A percentile compares a stretch with the other conserved stretches of the same genome.
Conservation (phyloP, 2,329 filamentous ascomycete genomes). For the Pyricularia grisea region DNA sequence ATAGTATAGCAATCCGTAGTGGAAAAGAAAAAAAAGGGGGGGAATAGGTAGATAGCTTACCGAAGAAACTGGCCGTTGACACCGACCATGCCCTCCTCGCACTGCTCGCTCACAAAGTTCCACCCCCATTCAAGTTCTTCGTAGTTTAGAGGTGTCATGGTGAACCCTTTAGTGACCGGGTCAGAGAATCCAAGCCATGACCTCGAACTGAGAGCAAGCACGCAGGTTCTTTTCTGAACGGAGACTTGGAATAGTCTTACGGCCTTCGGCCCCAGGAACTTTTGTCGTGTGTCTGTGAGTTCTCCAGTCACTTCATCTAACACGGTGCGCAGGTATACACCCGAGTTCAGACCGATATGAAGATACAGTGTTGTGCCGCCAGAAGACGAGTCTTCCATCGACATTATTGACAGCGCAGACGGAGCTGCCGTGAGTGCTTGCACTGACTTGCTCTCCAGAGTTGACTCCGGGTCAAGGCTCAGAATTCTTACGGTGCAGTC, state of each 20-base stretch:
- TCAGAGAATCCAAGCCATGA: constrained; percentile 97
- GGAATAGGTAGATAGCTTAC: constrained; percentile 39
- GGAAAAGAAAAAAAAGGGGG: constrained; percentile 13
- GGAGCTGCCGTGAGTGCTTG: constrained; percentile 88
- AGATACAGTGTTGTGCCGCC: constrained; percentile 85
- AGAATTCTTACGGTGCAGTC: constrained; percentile 92
- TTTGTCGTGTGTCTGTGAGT: constrained; percentile 85
- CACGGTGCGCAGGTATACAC: constrained; percentile 90
- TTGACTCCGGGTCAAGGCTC: constrained; percentile 81
- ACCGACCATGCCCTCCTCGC: constrained; percentile 86
- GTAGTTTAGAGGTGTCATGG: constrained; percentile 87
- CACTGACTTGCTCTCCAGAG: constrained; percentile 86
- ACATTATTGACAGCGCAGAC: constrained; percentile 80
- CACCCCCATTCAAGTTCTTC: constrained; percentile 84
- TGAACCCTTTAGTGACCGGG: constrained; percentile 75
- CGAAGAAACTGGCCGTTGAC: constrained; percentile 82
- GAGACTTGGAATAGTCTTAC: constrained; percentile 88
- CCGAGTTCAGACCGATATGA: constrained; percentile 91
- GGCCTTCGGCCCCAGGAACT: constrained; percentile 85
- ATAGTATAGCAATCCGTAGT: constrained; percentile 21
- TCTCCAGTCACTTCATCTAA: constrained; percentile 94
- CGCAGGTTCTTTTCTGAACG: constrained; percentile 73
- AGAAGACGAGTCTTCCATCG: constrained; percentile 89
- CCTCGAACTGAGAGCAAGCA: constrained; percentile 82
- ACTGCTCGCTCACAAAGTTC: constrained; percentile 95